Percentiles rank a stretch among this genome's conserved stretches.
Conservation (phyloP, 2,329 filamentous ascomycete species). For the Venturia pyrina region DNA sequence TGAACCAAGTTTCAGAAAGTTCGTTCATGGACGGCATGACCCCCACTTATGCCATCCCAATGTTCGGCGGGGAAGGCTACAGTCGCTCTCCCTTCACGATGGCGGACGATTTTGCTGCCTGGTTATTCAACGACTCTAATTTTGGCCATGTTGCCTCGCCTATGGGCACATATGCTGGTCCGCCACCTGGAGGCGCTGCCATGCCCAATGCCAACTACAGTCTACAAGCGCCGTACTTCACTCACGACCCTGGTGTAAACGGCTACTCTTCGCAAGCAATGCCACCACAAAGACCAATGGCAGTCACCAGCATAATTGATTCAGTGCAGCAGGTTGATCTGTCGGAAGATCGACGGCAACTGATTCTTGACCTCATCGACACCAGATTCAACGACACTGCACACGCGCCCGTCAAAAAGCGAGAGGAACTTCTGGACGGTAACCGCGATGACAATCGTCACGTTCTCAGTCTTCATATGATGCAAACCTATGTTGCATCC, state of each 20-base stretch:
- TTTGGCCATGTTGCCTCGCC: constrained; percentile 31
- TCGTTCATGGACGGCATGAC: constrained; percentile 35
- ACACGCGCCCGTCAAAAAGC: constrained; percentile 60
- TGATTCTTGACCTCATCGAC: constrained; percentile 72
- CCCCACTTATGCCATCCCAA: constrained; percentile 59
- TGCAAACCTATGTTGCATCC: constrained; percentile 86
- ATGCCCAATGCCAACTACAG: constrained; percentile 33
- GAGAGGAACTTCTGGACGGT: constrained; percentile 67
- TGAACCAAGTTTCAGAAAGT: constrained; percentile 14
- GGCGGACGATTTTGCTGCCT: constrained; percentile 79
- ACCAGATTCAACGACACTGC: constrained; percentile 73
- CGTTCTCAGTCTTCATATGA: constrained; percentile 77
- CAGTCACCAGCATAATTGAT: constrained; percentile 75
- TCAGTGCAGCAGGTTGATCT: constrained; percentile 70
- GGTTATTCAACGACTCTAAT: constrained; percentile 64
- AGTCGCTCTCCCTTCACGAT: constrained; percentile 83
- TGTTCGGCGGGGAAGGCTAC: constrained; percentile 75
- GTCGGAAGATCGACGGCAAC: constrained; percentile 77
- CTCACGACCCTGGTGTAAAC: constrained; percentile 38
- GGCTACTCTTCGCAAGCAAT: constrained; percentile 39
- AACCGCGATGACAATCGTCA: constrained; percentile 55
- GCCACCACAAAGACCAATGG: constrained; percentile 71
- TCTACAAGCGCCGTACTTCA: constrained; percentile 40
- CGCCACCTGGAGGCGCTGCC: constrained; percentile 24
- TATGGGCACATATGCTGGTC: constrained; percentile 23